Percentiles rank a stretch among this genome's conserved stretches.
These are phyloP conservation scores for Chlamydomonas reinhardtii DNA, from an alignment of 163 green algal genomes.

Conservation along the genomic window DNA sequence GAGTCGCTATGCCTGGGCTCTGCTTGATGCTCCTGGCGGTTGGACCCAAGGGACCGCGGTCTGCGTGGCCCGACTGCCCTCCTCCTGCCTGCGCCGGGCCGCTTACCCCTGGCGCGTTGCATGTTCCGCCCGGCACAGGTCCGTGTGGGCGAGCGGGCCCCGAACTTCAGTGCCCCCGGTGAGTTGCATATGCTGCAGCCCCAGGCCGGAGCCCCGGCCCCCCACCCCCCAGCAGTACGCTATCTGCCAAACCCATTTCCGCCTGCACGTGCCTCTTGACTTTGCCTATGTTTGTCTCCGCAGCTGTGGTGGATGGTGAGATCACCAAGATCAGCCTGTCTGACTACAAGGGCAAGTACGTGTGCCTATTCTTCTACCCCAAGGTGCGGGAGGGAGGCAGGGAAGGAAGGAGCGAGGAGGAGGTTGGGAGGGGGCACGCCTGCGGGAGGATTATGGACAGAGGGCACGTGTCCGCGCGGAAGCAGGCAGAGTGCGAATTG, in stretches of 20 bases:
- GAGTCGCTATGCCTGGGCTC: no score
- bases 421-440: no score
- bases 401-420: no score
- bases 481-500: no score
- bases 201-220: neutral
- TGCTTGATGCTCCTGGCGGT: neutral
- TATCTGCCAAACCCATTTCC: no score
- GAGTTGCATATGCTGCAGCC: neutral
- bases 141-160: slow-evolving; percentile 53
- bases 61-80: no score
- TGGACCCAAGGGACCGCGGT: neutral
- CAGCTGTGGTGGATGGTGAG: slow-evolving; percentile 76
- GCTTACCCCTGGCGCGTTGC: neutral
- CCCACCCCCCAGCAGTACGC: neutral
- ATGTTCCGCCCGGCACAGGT: neutral
- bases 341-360: slow-evolving; percentile 90
- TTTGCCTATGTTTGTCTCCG: no score
- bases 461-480: no score
- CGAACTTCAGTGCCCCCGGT: slow-evolving; percentile 57
- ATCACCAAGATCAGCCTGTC: slow-evolving; percentile 84
- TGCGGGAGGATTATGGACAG: no score
- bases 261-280: no score
- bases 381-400: slow-evolving; percentile 26
- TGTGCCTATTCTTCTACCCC: slow-evolving; percentile 93
- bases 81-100: no score